phyloP scores from a whole-genome alignment of 2,329 filamentous ascomycete genomes.

The Amauroascus verrucosus region DNA sequence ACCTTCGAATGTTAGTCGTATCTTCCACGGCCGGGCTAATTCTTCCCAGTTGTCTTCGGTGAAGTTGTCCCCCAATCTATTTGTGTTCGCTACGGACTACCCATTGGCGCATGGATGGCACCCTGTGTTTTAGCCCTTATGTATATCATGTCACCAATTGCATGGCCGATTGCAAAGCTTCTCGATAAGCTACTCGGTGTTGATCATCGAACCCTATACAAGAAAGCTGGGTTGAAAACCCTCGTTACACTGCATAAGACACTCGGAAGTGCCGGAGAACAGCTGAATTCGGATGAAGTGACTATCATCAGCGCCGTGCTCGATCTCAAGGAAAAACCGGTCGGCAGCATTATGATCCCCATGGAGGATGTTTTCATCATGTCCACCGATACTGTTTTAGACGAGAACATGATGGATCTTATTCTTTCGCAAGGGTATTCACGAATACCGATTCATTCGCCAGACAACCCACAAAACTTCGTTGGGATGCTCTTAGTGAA shows the following conservation, averaged over 20 bases:
- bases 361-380: conserved; percentile 97
- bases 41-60: conserved; percentile 75
- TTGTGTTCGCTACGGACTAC: conserved; percentile 89
- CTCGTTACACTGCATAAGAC: conserved; percentile 82
- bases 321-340: conserved; percentile 90
- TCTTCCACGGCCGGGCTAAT: not conserved
- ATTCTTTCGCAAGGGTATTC: conserved; percentile 93
- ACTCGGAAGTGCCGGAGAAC: conserved; percentile 70
- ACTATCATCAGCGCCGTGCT: conserved; percentile 96
- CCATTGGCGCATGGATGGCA: conserved; percentile 89
- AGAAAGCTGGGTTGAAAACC: conserved; percentile 94
- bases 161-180: conserved; percentile 91
- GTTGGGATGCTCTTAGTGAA: conserved; percentile 97
- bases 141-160: conserved; percentile 81
- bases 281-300: conserved; percentile 92
- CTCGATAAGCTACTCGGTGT: conserved; percentile 87
- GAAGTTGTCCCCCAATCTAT: conserved; percentile 93
- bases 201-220: conserved; percentile 94
- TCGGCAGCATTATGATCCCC: conserved; percentile 94
- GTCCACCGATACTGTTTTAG: conserved; percentile 85
- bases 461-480: conserved; percentile 75
- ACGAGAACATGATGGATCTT: conserved; percentile 87
- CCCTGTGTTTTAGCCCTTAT: conserved; percentile 79
- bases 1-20: not conserved
- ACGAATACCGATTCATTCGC: conserved; percentile 83